These are phyloP conservation scores for Leptomonas seymouri DNA, from an alignment of 208 protist species.

Conservation along the genomic window DNA sequence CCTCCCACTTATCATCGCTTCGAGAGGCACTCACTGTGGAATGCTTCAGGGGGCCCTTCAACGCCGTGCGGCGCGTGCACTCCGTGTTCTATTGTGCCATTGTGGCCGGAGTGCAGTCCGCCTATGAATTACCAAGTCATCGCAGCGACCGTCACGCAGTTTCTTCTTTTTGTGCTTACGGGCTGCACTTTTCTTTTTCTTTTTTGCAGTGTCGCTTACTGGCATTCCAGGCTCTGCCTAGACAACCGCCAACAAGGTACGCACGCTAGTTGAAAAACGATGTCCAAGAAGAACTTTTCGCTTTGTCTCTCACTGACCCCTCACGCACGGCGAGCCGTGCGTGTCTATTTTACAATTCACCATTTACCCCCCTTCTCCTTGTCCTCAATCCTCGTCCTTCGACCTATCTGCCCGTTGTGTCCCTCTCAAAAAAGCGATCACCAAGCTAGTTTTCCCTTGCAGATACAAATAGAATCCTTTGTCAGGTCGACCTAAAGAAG, in stretches of 20 bases:
- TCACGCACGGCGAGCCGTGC: slow-evolving; percentile 51
- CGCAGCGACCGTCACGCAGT: slow-evolving; percentile 36
- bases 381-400: too few species aligned
- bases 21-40: slow-evolving; percentile 34
- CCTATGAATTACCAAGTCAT: slow-evolving; percentile 51
- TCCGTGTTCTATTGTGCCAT: slow-evolving; percentile 48
- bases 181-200: neutral
- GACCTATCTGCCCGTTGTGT: too few species aligned
- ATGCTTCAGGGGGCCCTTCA: slow-evolving; percentile 57
- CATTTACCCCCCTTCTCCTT: too few species aligned
- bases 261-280: slow-evolving; percentile 6
- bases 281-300: too few species aligned
- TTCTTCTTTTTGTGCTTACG: slow-evolving; percentile 33
- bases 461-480: too few species aligned
- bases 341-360: too few species aligned
- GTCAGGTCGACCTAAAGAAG: too few species aligned
- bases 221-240: slow-evolving; percentile 42
- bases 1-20: too few species aligned
- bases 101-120: slow-evolving; percentile 45
- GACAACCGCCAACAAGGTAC: slow-evolving; percentile 32
- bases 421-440: too few species aligned
- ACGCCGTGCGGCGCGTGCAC: slow-evolving; percentile 38
- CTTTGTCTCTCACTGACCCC: slow-evolving; percentile 21
- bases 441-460: too few species aligned
- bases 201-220: slow-evolving; percentile 34